Base-by-base conservation (phyloP, 2,329 filamentous ascomycete species). In the Ceratocystis huliohia region DNA sequence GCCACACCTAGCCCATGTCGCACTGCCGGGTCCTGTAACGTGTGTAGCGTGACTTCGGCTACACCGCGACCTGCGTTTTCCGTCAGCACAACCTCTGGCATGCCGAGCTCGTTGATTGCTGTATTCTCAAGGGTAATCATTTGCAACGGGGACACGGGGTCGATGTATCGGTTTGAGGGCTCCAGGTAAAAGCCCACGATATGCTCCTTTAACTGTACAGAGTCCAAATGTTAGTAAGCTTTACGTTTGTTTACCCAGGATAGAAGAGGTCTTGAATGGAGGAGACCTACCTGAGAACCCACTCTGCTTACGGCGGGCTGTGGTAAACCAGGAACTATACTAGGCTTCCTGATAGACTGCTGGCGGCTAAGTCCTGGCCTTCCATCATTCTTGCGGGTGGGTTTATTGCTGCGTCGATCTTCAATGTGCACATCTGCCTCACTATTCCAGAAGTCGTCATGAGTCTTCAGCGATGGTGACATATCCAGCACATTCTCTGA, bases 41-140 rank as follows among this genome's bases (percentile, higher is more conserved):
- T 84, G 63, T 80, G 81, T 65, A 95, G 80, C 0, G 90, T 87
- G 33, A 92, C 88, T 75, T 96, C 88, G 3, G 92, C 91, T 69
- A 97, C 89, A 56, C 91, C 89, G 30, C 93, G 85, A 20, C 89
- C 93, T 1, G 92, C 89, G 73, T 93, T 96, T 73, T 97, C 94
- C 0, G 90, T 87, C 79, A 97, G 90, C 75, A 96, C 87, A 65
- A 94, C 90, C 73, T 96, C 91, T 0, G 87, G 89, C 61, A 97
- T 80, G 4, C 91, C 91, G 67, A 95, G 84, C 70, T 96, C 91
- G 53, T 89, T 88, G 68, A 91, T 87, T 0, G 92, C 91, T 66
- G 95, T 89, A 72, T 94, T 92, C 76, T 97, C 94, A 1, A 97
- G 83, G 69, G 94, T 93, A 33, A 96, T 83, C 84, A 96, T 94